Evolutionary conservation across 805 yeast species (phyloP), one percentile per base, ranked within the genome.

Genomic region (Vanderwaltozyma tropicalis): DNA sequence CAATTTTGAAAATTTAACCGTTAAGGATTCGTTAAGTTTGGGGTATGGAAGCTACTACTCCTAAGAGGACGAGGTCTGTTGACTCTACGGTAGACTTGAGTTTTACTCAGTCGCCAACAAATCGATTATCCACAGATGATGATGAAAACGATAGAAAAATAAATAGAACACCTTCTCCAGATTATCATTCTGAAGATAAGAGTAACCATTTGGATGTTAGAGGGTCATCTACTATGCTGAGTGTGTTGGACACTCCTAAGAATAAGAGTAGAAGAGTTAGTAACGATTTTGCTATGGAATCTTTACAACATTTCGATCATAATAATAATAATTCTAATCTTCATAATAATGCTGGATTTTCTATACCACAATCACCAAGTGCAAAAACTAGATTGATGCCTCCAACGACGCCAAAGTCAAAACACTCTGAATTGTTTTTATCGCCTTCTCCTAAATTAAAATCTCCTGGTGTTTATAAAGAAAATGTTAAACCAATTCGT

Each of bases 401-500:
- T 15, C 62, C 62, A 8, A 52, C 58, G 8, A 56, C 62, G 3
- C 62, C 61, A 11, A 57, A 53, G 35, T 50, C 61, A 14, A 50
- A 52, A 38, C 46, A 53, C 26, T 41, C 49, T 8, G 61, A 57
- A 39, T 41, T 52, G 10, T 54, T 56, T 30, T 40, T 57, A n/a
- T 57, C 62, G 13, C 62, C 62, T 18, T 48, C 61, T 8, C 57
- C 59, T 2, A 49, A 52, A 28, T 44, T 57, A 34, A 57, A 51
- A 39, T 53, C 59, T 4, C 61, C 62, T 15, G 35, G 40, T n/a
- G 40, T 40, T n/a, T 32, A 34, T 18, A 44, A 44, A 25, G 48
- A 44, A 17, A 24, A 36, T 12, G 37, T 31, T 26, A 63, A 63
- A 28, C 68, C 69, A 10, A 64, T 64, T 12, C 53, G 67, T 35